Conservation (phyloP, 345 rosid genomes). For the Acer yangbiense region DNA sequence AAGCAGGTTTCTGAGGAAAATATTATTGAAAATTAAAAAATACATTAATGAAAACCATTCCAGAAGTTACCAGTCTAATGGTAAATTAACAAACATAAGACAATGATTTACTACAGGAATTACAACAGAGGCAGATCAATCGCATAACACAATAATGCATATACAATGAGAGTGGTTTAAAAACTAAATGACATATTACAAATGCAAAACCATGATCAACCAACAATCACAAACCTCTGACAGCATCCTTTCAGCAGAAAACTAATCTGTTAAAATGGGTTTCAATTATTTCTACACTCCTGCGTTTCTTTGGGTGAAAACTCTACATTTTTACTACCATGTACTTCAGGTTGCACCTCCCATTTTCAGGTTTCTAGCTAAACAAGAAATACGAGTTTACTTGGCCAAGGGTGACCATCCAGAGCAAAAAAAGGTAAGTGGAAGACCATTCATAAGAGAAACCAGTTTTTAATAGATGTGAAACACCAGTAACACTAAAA, state of each 20-base stretch:
- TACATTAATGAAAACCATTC: background rate
- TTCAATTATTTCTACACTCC: background rate
- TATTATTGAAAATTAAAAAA: background rate
- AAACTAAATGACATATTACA: background rate
- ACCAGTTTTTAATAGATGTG: background rate
- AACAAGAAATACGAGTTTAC: background rate
- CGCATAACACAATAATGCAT: background rate
- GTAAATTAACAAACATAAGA: background rate
- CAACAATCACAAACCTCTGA: background rate
- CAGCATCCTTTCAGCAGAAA: background rate
- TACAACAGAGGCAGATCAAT: background rate
- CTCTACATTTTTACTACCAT: no score
- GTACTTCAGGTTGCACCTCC: no score
- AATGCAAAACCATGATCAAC: background rate
- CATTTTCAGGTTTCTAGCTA: no score
- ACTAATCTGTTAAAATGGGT: constrained; percentile 1
- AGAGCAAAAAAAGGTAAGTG: background rate
- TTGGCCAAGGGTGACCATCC: background rate
- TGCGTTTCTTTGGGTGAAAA: no score
- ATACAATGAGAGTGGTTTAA: background rate
- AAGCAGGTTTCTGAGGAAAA: constrained; percentile 65
- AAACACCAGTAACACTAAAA: background rate
- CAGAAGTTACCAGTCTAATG: background rate
- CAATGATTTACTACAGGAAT: background rate
- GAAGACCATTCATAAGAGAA: background rate